Evolutionary conservation across 2,329 filamentous ascomycete genomes (phyloP), one percentile per base, ranked within the genome.

Genomic region (Arachnopeziza araneosa): DNA sequence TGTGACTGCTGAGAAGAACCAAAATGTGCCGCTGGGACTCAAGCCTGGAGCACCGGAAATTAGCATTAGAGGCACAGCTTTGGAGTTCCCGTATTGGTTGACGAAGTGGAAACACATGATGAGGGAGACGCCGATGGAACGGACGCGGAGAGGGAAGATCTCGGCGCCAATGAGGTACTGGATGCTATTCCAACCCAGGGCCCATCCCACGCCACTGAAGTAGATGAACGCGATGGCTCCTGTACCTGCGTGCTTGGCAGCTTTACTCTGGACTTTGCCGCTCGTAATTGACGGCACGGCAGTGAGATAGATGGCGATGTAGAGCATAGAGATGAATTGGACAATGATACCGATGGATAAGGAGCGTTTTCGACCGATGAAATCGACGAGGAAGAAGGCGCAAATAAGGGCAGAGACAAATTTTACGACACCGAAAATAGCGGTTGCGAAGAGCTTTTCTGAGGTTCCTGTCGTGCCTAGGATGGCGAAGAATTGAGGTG

Each of bases 31-130:
- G 61, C 17, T 69, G 48, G 80, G 78, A 17, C 72, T 77, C 62
- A 85, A 80, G 1, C 80, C 80, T 1, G 76, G 36, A 0, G 24
- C 26, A 10, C 58, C 61, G 0, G 75, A 64, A 0, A 92, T 78
- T 52, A 93, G 82, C 88, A 92, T 90, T 65, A 85, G 83, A 1
- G 89, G 89, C 0, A 91, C 86, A 0, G 89, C 88, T 44, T 89
- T 86, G 1, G 84, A 81, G 76, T 90, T 91, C 24, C 88, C 89
- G 70, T 90, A 92, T 73, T 91, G 88, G 73, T 90, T 90, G 61
- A 82, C 86, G 70, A 92, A 92, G 73, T 93, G 89, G 61, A 91
- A 81, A 0, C 85, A 89, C 89, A 92, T 92, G 53, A 87, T 84
- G 69, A 89, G 79, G 0, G 84, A 88, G 0, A 87, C 88, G 22